A percentile compares a stretch with the other conserved stretches of the same genome.
Conservation (phyloP, 2,329 filamentous ascomycete genomes). For the Seiridium cupressi region DNA sequence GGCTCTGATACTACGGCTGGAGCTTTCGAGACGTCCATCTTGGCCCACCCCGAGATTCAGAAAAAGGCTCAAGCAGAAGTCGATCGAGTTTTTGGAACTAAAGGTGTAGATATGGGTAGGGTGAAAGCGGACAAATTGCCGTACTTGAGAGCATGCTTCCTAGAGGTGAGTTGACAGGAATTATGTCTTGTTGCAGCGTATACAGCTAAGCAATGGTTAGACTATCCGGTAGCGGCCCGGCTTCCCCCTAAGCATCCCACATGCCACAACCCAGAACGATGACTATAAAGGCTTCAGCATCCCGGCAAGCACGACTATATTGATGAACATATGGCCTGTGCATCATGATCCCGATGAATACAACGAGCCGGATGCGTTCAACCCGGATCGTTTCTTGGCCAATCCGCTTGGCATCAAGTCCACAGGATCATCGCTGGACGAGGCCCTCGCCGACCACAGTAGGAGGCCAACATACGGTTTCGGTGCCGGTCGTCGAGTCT, state of each 20-base stretch:
- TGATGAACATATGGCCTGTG: conserved; percentile 40
- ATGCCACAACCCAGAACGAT: conserved; percentile 39
- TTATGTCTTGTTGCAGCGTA: background rate
- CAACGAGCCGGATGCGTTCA: conserved; percentile 14
- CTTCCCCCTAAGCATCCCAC: conserved; percentile 28
- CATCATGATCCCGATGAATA: conserved; percentile 15
- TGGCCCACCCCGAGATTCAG: conserved; percentile 41
- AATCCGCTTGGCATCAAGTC: conserved; percentile 10
- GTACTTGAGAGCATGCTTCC: conserved; percentile 40
- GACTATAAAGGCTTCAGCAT: conserved; percentile 43
- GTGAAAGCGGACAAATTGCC: conserved; percentile 36
- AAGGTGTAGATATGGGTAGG: conserved; percentile 34
- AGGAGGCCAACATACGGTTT: conserved; percentile 37
- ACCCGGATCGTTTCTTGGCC: conserved; percentile 14
- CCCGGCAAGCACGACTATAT: conserved; percentile 40
- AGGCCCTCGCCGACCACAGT: background rate
- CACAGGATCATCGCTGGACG: background rate
- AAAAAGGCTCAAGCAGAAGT: conserved; percentile 37
- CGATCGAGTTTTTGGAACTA: conserved; percentile 37
- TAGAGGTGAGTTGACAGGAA: conserved; percentile 29
- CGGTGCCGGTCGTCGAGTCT: conserved; percentile 45
- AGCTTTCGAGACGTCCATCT: conserved; percentile 39
- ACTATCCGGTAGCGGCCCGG: conserved; percentile 18
- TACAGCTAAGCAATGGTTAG: conserved; percentile 1
- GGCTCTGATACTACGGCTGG: conserved; percentile 42